A percentile compares a stretch with the other conserved stretches of the same genome.
Evolutionary conservation across 768 basidiomycete species (phyloP).

Genomic region (Serendipita sp.): DNA sequence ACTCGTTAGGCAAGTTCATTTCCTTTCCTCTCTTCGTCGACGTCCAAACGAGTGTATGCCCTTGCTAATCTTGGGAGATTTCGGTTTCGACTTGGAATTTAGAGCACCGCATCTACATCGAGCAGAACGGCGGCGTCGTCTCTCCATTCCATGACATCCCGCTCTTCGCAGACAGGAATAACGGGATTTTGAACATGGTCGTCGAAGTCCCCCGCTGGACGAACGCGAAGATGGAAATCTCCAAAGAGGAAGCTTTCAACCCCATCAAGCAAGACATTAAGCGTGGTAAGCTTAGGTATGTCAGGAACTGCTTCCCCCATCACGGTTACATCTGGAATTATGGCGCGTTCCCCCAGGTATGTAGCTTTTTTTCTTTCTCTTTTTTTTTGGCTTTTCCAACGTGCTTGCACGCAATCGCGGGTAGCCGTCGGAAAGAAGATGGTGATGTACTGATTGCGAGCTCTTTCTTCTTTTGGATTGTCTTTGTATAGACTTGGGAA

Average conservation of each 20-base stretch:
- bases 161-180: slow-evolving; percentile 89
- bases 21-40: slow-evolving; percentile 6
- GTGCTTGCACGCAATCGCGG: neutral
- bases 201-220: slow-evolving; percentile 99
- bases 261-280: slow-evolving; percentile 99
- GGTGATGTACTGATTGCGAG: neutral
- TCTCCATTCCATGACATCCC: slow-evolving; percentile 94
- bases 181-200: slow-evolving; percentile 96
- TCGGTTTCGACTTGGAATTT: slow-evolving; percentile 14
- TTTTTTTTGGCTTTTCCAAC: neutral
- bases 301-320: slow-evolving; percentile 99
- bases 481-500: slow-evolving; percentile 77
- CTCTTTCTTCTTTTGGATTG: neutral
- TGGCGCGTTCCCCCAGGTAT: slow-evolving; percentile 92
- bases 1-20: slow-evolving; percentile 67
- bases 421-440: neutral
- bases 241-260: slow-evolving; percentile 96
- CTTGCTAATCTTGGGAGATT: slow-evolving; percentile 11
- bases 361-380: slow-evolving; percentile 14
- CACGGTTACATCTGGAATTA: slow-evolving; percentile 99
- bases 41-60: neutral
- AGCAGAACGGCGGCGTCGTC: slow-evolving; percentile 69
- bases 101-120: slow-evolving; percentile 94
- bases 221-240: slow-evolving; percentile 99
- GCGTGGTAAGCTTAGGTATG: slow-evolving; percentile 88